Evolutionary conservation across 768 basidiomycete genomes (phyloP).

Genomic region (Gyrodon lividus): DNA sequence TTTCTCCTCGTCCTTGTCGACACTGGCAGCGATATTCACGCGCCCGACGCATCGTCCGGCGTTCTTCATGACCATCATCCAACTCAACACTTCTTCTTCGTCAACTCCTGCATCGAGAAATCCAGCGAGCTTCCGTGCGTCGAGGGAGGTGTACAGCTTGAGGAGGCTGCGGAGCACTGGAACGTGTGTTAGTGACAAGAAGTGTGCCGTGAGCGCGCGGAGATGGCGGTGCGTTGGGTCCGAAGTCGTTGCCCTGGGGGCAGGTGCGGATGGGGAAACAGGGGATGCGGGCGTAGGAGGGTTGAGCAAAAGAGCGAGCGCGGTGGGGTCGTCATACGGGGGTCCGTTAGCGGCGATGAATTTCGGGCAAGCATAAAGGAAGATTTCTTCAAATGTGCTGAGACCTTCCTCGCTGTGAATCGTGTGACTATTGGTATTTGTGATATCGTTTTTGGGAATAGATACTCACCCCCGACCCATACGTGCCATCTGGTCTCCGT

Average conservation of each 20-base stretch:
- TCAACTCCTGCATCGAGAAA: slow-evolving; percentile 76
- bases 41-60: slow-evolving; percentile 69
- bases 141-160: slow-evolving; percentile 93
- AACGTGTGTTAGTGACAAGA: slow-evolving; percentile 70
- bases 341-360: slow-evolving; percentile 95
- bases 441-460: not conserved
- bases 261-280: slow-evolving; percentile 23
- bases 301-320: slow-evolving; percentile 52
- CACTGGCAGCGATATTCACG: slow-evolving; percentile 41
- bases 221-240: slow-evolving; percentile 88
- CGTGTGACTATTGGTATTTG: not conserved
- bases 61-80: slow-evolving; percentile 96
- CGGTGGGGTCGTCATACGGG: slow-evolving; percentile 79
- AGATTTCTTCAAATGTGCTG: slow-evolving; percentile 53
- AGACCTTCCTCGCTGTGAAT: slow-evolving; percentile 62
- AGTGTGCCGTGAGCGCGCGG: slow-evolving; percentile 79
- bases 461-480: slow-evolving; percentile 77
- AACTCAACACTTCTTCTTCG: slow-evolving; percentile 93
- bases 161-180: slow-evolving; percentile 89
- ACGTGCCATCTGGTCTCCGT: slow-evolving; percentile 85
- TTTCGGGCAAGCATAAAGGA: slow-evolving; percentile 92
- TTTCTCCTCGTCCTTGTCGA: slow-evolving; percentile 36
- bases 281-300: slow-evolving; percentile 37
- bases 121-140: slow-evolving; percentile 85
- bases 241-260: slow-evolving; percentile 16